Conservation (phyloP, 176 grass and related monocot genomes). For the Zea luxurians region DNA sequence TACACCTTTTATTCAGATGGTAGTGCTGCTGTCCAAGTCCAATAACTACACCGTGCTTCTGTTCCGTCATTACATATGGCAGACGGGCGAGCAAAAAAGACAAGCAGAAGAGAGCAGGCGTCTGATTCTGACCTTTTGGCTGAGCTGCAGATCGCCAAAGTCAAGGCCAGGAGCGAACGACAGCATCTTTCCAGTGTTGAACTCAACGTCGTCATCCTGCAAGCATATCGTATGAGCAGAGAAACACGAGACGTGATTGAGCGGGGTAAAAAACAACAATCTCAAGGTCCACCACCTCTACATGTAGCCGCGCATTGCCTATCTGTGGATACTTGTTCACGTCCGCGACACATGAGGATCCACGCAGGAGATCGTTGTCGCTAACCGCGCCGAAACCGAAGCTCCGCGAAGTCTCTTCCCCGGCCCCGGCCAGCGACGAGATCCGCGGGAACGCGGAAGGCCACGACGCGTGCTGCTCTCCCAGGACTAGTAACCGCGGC, state of each 20-base stretch:
- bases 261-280: neutral
- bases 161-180: slow-evolving; percentile 37
- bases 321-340: slow-evolving; percentile 9
- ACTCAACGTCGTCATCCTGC: slow-evolving; percentile 30
- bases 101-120: slow-evolving; percentile 11
- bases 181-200: slow-evolving; percentile 35
- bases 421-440: slow-evolving; percentile 13
- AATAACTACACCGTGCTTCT: neutral
- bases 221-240: neutral
- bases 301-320: slow-evolving; percentile 5
- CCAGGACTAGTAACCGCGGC: slow-evolving; percentile 28
- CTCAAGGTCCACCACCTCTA: neutral
- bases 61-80: neutral
- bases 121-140: slow-evolving; percentile 37
- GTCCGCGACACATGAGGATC: neutral
- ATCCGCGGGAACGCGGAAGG: neutral
- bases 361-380: neutral
- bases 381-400: slow-evolving; percentile 17
- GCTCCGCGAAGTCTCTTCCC: slow-evolving; percentile 21
- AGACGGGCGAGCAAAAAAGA: slow-evolving; percentile 6
- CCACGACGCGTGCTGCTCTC: slow-evolving; percentile 17
- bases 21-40: too few species aligned
- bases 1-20: slow-evolving; percentile 22
- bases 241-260: neutral
- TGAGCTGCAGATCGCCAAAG: slow-evolving; percentile 22